Conservation (phyloP, 208 protist species). For the Acanthamoeba castellanii region DNA sequence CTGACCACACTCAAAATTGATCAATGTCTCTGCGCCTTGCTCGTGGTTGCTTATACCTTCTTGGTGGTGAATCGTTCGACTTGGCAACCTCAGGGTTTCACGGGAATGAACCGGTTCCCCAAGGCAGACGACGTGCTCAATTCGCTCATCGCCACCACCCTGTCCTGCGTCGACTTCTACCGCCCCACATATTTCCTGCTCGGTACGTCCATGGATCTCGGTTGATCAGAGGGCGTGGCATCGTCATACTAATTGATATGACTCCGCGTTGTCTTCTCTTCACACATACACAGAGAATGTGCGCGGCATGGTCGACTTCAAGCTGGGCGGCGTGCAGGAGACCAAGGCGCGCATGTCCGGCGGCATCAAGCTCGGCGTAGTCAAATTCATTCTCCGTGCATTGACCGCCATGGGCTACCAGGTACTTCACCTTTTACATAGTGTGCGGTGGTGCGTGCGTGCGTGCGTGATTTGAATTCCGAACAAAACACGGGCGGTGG, state of each 20-base stretch:
- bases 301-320: constrained; percentile 56
- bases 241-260: too few species aligned
- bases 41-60: neutral
- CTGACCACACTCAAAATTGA: neutral
- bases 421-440: neutral
- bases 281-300: constrained; percentile 70
- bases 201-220: neutral
- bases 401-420: constrained; percentile 75
- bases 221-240: too few species aligned
- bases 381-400: constrained; percentile 37
- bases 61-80: too few species aligned
- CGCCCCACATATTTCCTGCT: constrained; percentile 69
- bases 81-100: neutral
- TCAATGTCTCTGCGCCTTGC: neutral
- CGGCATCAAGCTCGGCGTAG: constrained; percentile 32
- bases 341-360: neutral
- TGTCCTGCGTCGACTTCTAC: constrained; percentile 64
- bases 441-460: too few species aligned
- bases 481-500: neutral
- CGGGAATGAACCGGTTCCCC: constrained; percentile 68
- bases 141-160: constrained; percentile 57
- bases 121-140: constrained; percentile 53
- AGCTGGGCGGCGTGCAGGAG: constrained; percentile 14
- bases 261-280: neutral
- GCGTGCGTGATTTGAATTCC: too few species aligned